Conservation (phyloP, 305 asterid genomes). For the Fraxinus paxiana region DNA sequence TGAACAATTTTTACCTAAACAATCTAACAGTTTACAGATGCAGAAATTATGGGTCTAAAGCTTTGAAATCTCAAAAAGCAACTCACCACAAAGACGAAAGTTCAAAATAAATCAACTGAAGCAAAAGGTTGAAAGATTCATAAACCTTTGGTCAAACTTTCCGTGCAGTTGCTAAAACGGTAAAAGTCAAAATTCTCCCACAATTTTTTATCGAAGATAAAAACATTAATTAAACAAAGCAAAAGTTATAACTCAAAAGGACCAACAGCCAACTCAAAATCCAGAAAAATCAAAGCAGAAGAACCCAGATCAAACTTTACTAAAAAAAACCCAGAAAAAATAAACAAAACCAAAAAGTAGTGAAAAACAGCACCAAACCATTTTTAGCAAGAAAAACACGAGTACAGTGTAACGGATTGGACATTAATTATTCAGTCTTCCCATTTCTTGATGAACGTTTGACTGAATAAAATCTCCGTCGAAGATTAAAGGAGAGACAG, state of each 20-base stretch:
- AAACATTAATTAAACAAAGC: background rate
- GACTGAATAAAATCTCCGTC: background rate
- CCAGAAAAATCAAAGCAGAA: conserved; percentile 8
- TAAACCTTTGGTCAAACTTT: conserved; percentile 17
- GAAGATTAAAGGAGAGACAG: conserved; percentile 1
- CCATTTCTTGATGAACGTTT: background rate
- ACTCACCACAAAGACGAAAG: background rate
- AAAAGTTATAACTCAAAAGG: background rate
- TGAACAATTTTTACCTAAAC: conserved; percentile 17
- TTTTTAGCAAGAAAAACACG: background rate
- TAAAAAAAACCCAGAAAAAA: background rate
- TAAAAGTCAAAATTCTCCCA: conserved; percentile 4
- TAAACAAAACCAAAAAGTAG: background rate
- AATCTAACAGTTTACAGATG: conserved; percentile 8
- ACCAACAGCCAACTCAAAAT: background rate
- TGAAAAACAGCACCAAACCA: background rate
- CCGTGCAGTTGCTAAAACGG: conserved; percentile 11
- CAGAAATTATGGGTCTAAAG: conserved; percentile 6
- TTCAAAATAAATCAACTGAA: conserved; percentile 21
- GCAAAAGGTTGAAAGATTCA: conserved; percentile 13
- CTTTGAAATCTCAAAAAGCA: conserved; percentile 21
- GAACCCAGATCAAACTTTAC: conserved; percentile 13
- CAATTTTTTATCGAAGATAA: background rate
- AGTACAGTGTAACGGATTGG: background rate
- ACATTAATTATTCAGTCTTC: background rate